Percentiles rank a stretch among this genome's conserved stretches.
These are phyloP conservation scores for Aspergillus intermedius DNA, from an alignment of 2,329 filamentous ascomycete genomes.

Conservation along the genomic window DNA sequence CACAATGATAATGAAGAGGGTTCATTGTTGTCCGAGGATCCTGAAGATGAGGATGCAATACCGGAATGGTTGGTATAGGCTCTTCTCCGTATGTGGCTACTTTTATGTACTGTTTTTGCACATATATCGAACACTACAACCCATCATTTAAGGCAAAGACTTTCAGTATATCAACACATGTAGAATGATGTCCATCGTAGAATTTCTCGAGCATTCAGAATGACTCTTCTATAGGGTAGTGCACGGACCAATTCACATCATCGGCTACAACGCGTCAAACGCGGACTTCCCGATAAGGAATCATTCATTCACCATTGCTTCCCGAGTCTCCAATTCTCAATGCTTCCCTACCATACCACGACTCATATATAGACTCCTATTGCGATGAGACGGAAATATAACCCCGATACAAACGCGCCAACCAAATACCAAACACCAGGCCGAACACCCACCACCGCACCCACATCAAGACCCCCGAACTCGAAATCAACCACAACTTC, in stretches of 20 bases:
- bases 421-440: constrained; percentile 17
- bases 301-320: background rate
- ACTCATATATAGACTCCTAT: constrained; percentile 4
- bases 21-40: constrained; percentile 55
- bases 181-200: too few relatives aligned
- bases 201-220: background rate
- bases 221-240: background rate
- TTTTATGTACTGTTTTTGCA: background rate
- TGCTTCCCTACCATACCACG: constrained; percentile 6
- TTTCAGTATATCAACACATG: too few relatives aligned
- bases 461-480: constrained; percentile 10
- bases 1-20: constrained; percentile 38
- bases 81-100: background rate
- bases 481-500: constrained; percentile 10
- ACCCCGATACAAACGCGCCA: constrained; percentile 7
- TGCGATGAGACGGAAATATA: constrained; percentile 25
- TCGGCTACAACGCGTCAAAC: background rate
- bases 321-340: constrained; percentile 3
- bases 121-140: too few relatives aligned
- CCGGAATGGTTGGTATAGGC: constrained; percentile 53
- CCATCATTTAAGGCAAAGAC: background rate
- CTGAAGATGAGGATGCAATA: constrained; percentile 59
- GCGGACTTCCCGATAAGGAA: constrained; percentile 1
- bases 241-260: constrained; percentile 1
- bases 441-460: constrained; percentile 7